Conservation (phyloP, 148 eudicot genomes). For the Linanthus parryae region DNA sequence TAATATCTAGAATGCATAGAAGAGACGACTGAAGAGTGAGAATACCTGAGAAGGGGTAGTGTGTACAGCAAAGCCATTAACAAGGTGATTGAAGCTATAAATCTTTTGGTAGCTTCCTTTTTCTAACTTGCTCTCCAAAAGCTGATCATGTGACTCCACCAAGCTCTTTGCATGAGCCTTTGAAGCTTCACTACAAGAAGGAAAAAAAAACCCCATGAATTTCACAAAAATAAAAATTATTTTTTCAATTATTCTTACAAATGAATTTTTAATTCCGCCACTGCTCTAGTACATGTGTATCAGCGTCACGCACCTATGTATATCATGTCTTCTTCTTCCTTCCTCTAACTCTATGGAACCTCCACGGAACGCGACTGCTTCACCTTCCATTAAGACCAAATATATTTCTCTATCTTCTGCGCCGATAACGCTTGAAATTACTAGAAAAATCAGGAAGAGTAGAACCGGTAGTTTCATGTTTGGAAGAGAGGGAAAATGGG, state of each 20-base stretch:
- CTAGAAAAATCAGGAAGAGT: no score
- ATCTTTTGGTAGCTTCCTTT: conserved; percentile 55
- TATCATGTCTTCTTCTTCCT: conserved; percentile 17
- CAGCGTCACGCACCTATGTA: conserved; percentile 15
- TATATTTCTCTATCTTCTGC: conserved; percentile 45
- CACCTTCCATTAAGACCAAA: conserved; percentile 61
- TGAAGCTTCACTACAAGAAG: conserved; percentile 34
- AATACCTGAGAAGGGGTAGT: conserved; percentile 69
- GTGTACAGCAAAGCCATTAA: conserved; percentile 77
- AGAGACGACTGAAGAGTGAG: not conserved
- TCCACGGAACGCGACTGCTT: conserved; percentile 54
- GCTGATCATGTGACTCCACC: conserved; percentile 46
- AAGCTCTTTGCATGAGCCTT: conserved; percentile 54
- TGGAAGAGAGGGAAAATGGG: no score
- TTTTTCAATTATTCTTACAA: no score
- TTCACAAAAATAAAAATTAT: not conserved
- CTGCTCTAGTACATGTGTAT: no score
- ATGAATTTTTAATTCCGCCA: no score
- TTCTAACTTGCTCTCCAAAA: conserved; percentile 52
- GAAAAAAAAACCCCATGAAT: not conserved
- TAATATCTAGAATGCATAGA: not conserved
- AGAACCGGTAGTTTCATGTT: no score
- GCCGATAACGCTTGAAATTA: no score
- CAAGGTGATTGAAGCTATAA: conserved; percentile 83
- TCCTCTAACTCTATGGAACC: conserved; percentile 6